Evolutionary conservation across 495 filamentous ascomycete species (phyloP).

Genomic region (Rostrohypoxylon terebratum): DNA sequence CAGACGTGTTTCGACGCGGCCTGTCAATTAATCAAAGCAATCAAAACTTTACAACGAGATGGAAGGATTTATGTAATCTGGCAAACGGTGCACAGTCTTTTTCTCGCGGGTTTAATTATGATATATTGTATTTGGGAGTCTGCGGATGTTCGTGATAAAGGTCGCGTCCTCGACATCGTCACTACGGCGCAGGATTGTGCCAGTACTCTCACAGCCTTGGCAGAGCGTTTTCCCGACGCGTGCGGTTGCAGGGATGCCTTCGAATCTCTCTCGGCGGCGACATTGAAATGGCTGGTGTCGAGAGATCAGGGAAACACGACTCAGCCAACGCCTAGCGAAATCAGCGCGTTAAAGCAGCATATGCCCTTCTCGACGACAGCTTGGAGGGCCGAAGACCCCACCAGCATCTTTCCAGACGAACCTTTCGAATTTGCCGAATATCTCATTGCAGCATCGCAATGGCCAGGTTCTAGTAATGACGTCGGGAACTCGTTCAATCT

Average conservation of each 20-base stretch:
- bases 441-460: slow-evolving; percentile 31
- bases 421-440: slow-evolving; percentile 33
- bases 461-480: slow-evolving; percentile 14
- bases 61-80: slow-evolving; percentile 42
- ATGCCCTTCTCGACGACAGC: slow-evolving; percentile 27
- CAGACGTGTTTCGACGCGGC: slow-evolving; percentile 41
- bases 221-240: slow-evolving; percentile 43
- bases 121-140: slow-evolving; percentile 46
- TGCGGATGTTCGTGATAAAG: slow-evolving; percentile 39
- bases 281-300: slow-evolving; percentile 41
- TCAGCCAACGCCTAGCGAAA: slow-evolving; percentile 21
- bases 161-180: slow-evolving; percentile 30
- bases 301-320: slow-evolving; percentile 25
- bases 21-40: slow-evolving; percentile 42
- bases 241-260: slow-evolving; percentile 43
- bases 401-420: slow-evolving; percentile 30
- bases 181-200: slow-evolving; percentile 41
- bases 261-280: slow-evolving; percentile 42
- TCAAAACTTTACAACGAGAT: slow-evolving; percentile 44
- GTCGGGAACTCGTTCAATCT: slow-evolving; percentile 13
- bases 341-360: slow-evolving; percentile 26
- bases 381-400: slow-evolving; percentile 29
- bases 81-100: slow-evolving; percentile 44
- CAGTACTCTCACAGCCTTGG: slow-evolving; percentile 42
- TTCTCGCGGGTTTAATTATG: slow-evolving; percentile 44